Evolutionary conservation across 2,329 filamentous ascomycete species (phyloP).

Genomic region (Harringtonia lauricola): DNA sequence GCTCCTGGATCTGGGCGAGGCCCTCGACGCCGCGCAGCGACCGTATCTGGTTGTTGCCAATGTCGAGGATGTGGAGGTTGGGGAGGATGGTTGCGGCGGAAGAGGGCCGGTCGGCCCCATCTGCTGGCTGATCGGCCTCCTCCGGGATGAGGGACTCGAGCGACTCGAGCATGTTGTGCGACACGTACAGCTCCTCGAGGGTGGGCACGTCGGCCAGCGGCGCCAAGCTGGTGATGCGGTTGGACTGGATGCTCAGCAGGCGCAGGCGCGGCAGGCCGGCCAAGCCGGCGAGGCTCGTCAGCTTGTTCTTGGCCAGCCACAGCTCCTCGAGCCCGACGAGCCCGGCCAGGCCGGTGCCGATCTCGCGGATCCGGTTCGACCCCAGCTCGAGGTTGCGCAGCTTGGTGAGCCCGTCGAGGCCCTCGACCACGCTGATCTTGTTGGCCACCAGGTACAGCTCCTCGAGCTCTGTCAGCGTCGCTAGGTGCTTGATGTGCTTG

Average conservation of each 20-base stretch:
- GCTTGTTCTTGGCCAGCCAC: constrained; percentile 36
- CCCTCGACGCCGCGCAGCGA: constrained; percentile 62
- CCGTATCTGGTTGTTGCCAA: constrained; percentile 76
- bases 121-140: background rate
- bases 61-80: constrained; percentile 69
- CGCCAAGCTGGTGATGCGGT: constrained; percentile 70
- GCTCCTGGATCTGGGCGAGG: constrained; percentile 66
- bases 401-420: constrained; percentile 61
- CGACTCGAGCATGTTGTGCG: constrained; percentile 78
- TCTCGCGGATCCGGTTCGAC: constrained; percentile 82
- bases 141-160: constrained; percentile 55
- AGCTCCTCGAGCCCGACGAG: constrained; percentile 79
- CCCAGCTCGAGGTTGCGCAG: constrained; percentile 81
- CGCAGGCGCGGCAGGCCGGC: constrained; percentile 63
- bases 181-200: constrained; percentile 74
- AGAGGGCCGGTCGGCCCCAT: background rate
- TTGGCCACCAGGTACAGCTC: constrained; percentile 93
- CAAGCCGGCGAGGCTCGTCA: constrained; percentile 22
- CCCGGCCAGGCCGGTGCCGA: constrained; percentile 89
- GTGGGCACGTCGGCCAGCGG: constrained; percentile 49
- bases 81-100: constrained; percentile 1
- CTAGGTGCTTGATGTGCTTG: constrained; percentile 89
- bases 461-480: constrained; percentile 63
- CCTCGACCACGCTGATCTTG: constrained; percentile 81
- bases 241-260: constrained; percentile 90